A percentile compares a stretch with the other conserved stretches of the same genome.
phyloP scores from a whole-genome alignment of 2,329 filamentous ascomycete species.

The Didymella pinodella region DNA sequence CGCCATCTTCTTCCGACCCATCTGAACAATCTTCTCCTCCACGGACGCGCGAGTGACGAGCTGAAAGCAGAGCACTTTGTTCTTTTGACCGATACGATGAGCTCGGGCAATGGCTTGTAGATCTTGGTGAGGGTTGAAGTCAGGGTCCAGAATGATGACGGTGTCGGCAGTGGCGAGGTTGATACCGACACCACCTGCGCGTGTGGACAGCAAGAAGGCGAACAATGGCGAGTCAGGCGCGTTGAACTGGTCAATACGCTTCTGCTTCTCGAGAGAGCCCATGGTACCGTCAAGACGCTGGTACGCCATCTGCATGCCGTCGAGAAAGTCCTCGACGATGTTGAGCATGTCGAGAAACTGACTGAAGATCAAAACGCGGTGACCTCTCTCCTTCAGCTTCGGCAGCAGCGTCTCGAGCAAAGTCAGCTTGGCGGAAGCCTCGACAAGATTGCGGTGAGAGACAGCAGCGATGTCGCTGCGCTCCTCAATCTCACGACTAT shows the following conservation, averaged over 20 bases:
- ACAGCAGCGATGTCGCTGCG: slow-evolving; percentile 67
- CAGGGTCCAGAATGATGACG: slow-evolving; percentile 95
- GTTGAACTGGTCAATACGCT: slow-evolving; percentile 93
- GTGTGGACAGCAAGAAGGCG: slow-evolving; percentile 90
- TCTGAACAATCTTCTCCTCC: slow-evolving; percentile 96
- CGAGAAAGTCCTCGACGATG: slow-evolving; percentile 90
- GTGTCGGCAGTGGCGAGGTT: slow-evolving; percentile 97
- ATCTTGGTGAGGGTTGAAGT: slow-evolving; percentile 98
- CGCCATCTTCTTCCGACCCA: slow-evolving; percentile 94
- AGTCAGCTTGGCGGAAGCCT: slow-evolving; percentile 89
- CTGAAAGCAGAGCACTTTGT: slow-evolving; percentile 95
- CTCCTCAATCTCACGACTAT: slow-evolving; percentile 90
- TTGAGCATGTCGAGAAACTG: slow-evolving; percentile 89
- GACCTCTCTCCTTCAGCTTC: slow-evolving; percentile 82
- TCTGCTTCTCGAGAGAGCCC: slow-evolving; percentile 85
- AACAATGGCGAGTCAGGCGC: slow-evolving; percentile 82
- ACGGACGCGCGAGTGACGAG: slow-evolving; percentile 87
- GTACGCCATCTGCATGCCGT: slow-evolving; percentile 74
- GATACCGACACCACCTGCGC: slow-evolving; percentile 95
- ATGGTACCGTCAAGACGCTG: slow-evolving; percentile 87
- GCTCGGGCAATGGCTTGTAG: slow-evolving; percentile 94
- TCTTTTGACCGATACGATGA: slow-evolving; percentile 94
- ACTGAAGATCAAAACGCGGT: slow-evolving; percentile 93
- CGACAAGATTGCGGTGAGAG: slow-evolving; percentile 82
- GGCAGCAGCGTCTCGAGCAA: slow-evolving; percentile 86